Conservation (phyloP, 2,329 filamentous ascomycete species). For the Apiospora hydei region DNA sequence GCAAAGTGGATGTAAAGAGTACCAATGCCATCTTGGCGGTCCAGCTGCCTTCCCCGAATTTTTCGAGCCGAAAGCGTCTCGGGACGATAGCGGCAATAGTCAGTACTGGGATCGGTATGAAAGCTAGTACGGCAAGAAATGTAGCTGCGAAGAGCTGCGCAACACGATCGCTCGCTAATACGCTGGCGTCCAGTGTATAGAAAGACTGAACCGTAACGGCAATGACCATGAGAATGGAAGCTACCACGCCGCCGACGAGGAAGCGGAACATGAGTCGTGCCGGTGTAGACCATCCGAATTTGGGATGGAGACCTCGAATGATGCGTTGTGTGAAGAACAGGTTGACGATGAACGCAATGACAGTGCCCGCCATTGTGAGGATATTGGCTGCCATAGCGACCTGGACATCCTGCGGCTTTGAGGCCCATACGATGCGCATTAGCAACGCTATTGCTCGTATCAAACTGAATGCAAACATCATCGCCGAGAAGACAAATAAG, state of each 20-base stretch:
- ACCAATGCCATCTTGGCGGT: conserved; percentile 61
- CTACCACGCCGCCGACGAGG: conserved; percentile 39
- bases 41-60: conserved; percentile 64
- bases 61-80: conserved; percentile 41
- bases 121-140: conserved; percentile 40
- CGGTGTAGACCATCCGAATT: conserved; percentile 43
- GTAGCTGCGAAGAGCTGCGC: conserved; percentile 39
- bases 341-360: conserved; percentile 46
- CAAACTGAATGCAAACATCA: conserved; percentile 48
- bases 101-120: conserved; percentile 43
- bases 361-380: conserved; percentile 46
- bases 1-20: conserved; percentile 52
- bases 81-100: conserved; percentile 2
- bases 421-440: conserved; percentile 47
- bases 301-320: conserved; percentile 46
- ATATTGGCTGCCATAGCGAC: conserved; percentile 46
- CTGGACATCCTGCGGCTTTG: conserved; percentile 36
- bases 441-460: conserved; percentile 43
- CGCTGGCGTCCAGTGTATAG: conserved; percentile 36
- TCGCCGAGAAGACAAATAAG: conserved; percentile 47
- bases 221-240: conserved; percentile 43
- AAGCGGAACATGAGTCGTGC: conserved; percentile 39
- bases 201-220: conserved; percentile 39
- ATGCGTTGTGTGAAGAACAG: conserved; percentile 49
- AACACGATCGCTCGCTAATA: conserved; percentile 33